These are phyloP conservation scores for Jaltomata sinuosa DNA, from an alignment of 257 asterid species.

Conservation along the genomic window DNA sequence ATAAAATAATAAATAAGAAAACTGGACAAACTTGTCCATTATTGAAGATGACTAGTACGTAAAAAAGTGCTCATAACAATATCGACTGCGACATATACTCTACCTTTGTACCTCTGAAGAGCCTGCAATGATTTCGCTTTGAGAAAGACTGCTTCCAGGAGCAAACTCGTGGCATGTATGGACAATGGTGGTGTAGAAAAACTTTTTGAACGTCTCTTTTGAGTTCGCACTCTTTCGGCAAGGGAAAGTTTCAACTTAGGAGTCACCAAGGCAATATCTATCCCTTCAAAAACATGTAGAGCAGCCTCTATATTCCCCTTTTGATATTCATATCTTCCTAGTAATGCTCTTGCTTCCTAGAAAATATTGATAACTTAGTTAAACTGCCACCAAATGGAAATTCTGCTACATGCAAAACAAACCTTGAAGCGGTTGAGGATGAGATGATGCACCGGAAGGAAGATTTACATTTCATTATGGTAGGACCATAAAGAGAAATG, in stretches of 20 bases:
- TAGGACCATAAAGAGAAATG: not conserved
- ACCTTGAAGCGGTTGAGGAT: not conserved
- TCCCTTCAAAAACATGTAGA: slow-evolving; percentile 87
- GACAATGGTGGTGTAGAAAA: slow-evolving; percentile 61
- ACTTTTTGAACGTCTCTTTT: slow-evolving; percentile 41
- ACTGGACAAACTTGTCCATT: not conserved
- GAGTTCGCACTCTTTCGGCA: slow-evolving; percentile 41
- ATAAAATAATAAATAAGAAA: not conserved
- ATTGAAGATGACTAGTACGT: not conserved
- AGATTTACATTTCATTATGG: not conserved
- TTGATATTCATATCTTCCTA: slow-evolving; percentile 89
- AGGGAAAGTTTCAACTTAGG: slow-evolving; percentile 70
- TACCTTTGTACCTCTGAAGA: slow-evolving; percentile 85
- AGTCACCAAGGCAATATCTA: slow-evolving; percentile 59
- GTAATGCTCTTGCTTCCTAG: slow-evolving; percentile 94
- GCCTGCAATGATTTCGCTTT: slow-evolving; percentile 82
- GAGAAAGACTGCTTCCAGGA: slow-evolving; percentile 72
- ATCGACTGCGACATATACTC: not conserved
- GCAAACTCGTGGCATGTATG: slow-evolving; percentile 68
- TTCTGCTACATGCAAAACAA: not conserved
- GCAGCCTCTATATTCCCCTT: slow-evolving; percentile 89
- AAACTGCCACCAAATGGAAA: not conserved
- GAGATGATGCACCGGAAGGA: not conserved
- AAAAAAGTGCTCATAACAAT: not conserved
- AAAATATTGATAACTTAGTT: not conserved